phyloP scores from a whole-genome alignment of 148 eudicot species.

The Salicornia ramosissima region DNA sequence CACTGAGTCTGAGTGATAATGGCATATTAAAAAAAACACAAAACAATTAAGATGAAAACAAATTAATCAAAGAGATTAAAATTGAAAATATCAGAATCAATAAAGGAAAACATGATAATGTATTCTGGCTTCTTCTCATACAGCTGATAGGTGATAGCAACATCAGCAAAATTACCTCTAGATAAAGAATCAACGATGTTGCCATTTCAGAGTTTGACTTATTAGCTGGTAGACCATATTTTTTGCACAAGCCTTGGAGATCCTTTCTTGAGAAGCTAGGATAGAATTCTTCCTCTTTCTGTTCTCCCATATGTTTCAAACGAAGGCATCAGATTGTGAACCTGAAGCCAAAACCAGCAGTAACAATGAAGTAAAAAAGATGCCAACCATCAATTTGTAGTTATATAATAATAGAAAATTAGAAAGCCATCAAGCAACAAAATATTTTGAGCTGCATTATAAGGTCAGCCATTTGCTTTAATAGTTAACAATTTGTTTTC shows the following conservation, averaged over 20 bases:
- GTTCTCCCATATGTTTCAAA: slow-evolving; percentile 35
- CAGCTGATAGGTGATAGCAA: background rate
- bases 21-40: background rate
- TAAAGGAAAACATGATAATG: too few species aligned
- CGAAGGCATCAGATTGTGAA: slow-evolving; percentile 28
- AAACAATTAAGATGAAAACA: background rate
- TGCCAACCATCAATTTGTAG: slow-evolving; percentile 1
- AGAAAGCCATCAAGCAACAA: background rate
- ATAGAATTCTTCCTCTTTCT: slow-evolving; percentile 37
- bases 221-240: slow-evolving; percentile 50
- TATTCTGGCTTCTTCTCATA: slow-evolving; percentile 3
- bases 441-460: background rate
- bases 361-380: background rate
- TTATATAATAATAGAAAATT: background rate
- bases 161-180: slow-evolving; percentile 35
- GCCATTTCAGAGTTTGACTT: slow-evolving; percentile 47
- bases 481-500: background rate
- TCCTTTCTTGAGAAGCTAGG: slow-evolving; percentile 42
- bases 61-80: background rate
- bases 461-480: background rate
- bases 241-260: slow-evolving; percentile 49
- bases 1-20: background rate
- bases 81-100: too few species aligned
- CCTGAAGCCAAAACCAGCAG: slow-evolving; percentile 21
- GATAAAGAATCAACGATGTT: slow-evolving; percentile 38